Evolutionary conservation across 1,284 basidiomycete species (phyloP).

Genomic region (Phellinidium pouzarii): DNA sequence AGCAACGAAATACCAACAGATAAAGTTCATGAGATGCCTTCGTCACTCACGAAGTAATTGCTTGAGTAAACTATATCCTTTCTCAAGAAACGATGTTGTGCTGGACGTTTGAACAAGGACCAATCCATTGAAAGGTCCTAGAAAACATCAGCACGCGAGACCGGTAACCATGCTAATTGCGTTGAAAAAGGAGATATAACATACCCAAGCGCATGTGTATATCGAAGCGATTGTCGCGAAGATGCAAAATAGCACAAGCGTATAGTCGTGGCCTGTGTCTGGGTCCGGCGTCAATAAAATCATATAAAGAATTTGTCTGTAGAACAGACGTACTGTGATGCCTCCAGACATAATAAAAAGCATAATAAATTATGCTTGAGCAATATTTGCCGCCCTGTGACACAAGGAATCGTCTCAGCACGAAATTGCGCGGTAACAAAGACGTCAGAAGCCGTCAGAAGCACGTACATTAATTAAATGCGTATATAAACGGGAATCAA

Average conservation of each 20-base stretch:
- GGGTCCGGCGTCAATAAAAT: slow-evolving; percentile 13
- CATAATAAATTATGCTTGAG: slow-evolving; percentile 54
- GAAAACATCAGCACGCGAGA: slow-evolving; percentile 5
- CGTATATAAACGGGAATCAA: slow-evolving; percentile 64
- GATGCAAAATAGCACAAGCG: slow-evolving; percentile 61
- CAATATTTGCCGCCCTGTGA: slow-evolving; percentile 74
- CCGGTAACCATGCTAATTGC: neutral
- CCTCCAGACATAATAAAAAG: slow-evolving; percentile 73
- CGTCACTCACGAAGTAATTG: slow-evolving; percentile 46
- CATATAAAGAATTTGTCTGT: neutral
- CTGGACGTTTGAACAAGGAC: slow-evolving; percentile 62
- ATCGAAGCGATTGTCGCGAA: slow-evolving; percentile 56
- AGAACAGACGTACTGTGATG: slow-evolving; percentile 42
- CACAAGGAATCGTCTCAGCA: neutral
- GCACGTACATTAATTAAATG: slow-evolving; percentile 82
- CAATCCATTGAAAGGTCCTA: slow-evolving; percentile 81
- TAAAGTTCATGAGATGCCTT: too few species aligned
- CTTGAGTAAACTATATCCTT: slow-evolving; percentile 67
- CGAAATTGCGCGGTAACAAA: neutral
- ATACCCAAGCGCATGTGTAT: slow-evolving; percentile 77
- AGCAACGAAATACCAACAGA: neutral
- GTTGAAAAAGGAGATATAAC: neutral
- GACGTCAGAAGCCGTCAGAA: neutral
- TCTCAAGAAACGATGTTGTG: slow-evolving; percentile 62
- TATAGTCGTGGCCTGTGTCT: slow-evolving; percentile 35